Evolutionary conservation across 768 basidiomycete genomes (phyloP), one percentile per base, ranked within the genome.

Genomic region (Dentipellis fragilis): DNA sequence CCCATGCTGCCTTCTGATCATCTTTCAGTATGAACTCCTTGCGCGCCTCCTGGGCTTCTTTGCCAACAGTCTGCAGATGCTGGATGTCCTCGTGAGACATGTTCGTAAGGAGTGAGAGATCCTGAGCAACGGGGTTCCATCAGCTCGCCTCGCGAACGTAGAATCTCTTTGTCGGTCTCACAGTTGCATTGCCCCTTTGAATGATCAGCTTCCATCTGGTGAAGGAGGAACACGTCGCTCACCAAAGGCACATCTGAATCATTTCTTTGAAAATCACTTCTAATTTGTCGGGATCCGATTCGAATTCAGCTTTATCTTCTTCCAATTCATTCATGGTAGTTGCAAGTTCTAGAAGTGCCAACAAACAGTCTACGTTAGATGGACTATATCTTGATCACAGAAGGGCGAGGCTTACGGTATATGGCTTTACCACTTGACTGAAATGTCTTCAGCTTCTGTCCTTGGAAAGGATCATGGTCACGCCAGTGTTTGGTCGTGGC

Each of bases 231-330:
- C 51, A 2, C 17, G 38, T 19, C 34, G 59, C 71, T 54, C 54
- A 84, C 90, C 91, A 93, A 22, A 93, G 76, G 68, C 88, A 89
- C 81, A 93, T 91, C 64, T 93, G 89, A 8, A 89, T 74, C 87
- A 93, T 92, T 67, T 92, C 87, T 54, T 76, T 78, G 69, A 91
- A 92, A 12, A 93, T 66, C 0, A 85, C 72, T 35, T 73, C 71
- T 16, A 90, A 71, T 57, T 83, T 83, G 14, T 74, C 72, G 0
- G 77, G 68, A 56, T 86, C 75, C 0, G 73, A 65, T 23, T 65
- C 65, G 4, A 85, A 59, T 1, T 65, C 66, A 10, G 68, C 70
- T 54, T 78, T 79, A 58, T 79, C 76, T 3, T 60, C 64, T 50
- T 80, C 79, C 3, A 94, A 71, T 56, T 86, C 81, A 59, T 81